A percentile compares a stretch with the other conserved stretches of the same genome.
These are phyloP conservation scores for Phytophthora idaei DNA, from an alignment of 352 stramenopile genomes.

Conservation along the genomic window DNA sequence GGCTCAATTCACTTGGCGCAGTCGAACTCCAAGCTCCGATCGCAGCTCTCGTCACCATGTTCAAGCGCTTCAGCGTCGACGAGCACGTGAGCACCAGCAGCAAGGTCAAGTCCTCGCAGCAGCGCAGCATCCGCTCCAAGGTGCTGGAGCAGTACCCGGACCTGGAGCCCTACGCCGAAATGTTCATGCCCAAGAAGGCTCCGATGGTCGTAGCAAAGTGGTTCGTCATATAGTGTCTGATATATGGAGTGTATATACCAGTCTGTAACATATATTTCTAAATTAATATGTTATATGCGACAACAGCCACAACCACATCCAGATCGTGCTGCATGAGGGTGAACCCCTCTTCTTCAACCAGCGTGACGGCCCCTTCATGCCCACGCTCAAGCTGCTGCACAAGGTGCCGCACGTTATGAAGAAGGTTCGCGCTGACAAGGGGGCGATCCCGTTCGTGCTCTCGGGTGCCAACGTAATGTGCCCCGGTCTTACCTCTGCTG, in stretches of 20 bases:
- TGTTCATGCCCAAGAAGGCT: constrained; percentile 95
- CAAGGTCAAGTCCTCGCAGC: constrained; percentile 97
- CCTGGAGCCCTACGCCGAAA: constrained; percentile 88
- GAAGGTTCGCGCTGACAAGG: constrained; percentile 95
- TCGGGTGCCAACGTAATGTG: constrained; percentile 99
- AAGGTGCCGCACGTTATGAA: constrained; percentile 95
- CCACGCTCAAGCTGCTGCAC: constrained; percentile 95
- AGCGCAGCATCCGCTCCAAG: constrained; percentile 94
- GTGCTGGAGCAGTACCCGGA: constrained; percentile 94
- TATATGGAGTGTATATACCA: constrained; percentile 8
- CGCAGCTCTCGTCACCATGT: constrained; percentile 67
- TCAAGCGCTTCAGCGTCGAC: constrained; percentile 95
- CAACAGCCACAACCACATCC: constrained; percentile 89
- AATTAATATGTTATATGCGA: constrained; percentile 27
- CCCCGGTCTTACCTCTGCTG: constrained; percentile 95
- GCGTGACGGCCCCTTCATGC: constrained; percentile 97
- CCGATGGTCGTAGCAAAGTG: constrained; percentile 92
- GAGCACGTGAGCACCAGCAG: constrained; percentile 96
- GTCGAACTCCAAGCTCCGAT: no score
- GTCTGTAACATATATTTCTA: background rate
- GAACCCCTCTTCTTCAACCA: constrained; percentile 97
- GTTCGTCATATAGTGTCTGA: constrained; percentile 45
- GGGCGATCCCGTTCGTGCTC: constrained; percentile 97
- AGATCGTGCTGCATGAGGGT: constrained; percentile 89
- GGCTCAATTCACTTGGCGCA: background rate